Conservation (phyloP, 2,329 filamentous ascomycete species). For the Fusarium marasasianum region DNA sequence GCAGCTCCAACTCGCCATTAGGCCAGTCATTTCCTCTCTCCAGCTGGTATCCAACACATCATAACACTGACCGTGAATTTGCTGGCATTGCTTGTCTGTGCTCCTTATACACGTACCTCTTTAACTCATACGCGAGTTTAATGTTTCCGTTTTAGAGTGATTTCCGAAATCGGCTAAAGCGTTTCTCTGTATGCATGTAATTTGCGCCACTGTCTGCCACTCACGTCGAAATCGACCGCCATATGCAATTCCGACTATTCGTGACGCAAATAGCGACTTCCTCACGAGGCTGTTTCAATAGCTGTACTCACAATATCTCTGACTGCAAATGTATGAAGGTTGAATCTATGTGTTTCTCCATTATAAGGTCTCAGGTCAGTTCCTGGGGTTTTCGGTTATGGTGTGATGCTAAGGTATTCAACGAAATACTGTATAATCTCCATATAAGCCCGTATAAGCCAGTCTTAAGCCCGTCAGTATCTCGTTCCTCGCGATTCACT, state of each 20-base stretch:
- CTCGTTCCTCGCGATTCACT: background rate
- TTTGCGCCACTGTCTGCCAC: conserved; percentile 7
- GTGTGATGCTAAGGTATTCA: background rate
- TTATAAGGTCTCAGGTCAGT: background rate
- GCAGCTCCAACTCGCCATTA: background rate
- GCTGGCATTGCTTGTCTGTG: background rate
- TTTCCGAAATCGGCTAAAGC: conserved; percentile 17
- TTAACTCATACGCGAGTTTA: background rate
- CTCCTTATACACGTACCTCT: background rate
- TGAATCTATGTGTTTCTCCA: background rate
- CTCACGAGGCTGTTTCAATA: background rate
- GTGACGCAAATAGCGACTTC: background rate
- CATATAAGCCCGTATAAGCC: background rate
- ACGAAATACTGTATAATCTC: background rate
- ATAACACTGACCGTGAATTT: background rate
- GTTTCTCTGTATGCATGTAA: conserved; percentile 17
- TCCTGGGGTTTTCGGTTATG: background rate
- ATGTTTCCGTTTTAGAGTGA: background rate
- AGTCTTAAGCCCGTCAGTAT: background rate
- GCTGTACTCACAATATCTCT: background rate
- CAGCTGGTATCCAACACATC: background rate
- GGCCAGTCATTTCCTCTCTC: background rate
- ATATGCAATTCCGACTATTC: background rate
- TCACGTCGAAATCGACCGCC: background rate
- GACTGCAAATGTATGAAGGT: background rate